Percentiles rank a stretch among this genome's conserved stretches.
Conservation (phyloP, 2,329 filamentous ascomycete species). For the Mycosphaerelloides madeirae region DNA sequence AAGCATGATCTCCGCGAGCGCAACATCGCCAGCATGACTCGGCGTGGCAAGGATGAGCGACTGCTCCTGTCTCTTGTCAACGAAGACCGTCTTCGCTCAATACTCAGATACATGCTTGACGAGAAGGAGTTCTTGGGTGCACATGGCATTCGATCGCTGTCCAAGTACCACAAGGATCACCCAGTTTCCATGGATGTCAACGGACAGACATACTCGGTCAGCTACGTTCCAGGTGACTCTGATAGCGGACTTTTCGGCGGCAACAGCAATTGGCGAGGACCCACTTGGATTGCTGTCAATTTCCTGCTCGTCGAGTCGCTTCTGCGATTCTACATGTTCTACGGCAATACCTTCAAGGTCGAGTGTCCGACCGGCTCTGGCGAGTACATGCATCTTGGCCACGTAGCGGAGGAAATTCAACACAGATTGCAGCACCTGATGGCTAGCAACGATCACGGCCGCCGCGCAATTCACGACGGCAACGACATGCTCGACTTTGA, state of each 20-base stretch:
- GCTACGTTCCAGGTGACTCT: slow-evolving; percentile 91
- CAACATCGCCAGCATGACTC: slow-evolving; percentile 90
- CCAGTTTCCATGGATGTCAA: slow-evolving; percentile 96
- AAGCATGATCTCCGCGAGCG: slow-evolving; percentile 80
- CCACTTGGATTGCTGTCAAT: slow-evolving; percentile 95
- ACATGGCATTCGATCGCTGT: slow-evolving; percentile 86
- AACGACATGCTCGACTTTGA: slow-evolving; percentile 86
- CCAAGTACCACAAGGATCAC: slow-evolving; percentile 83
- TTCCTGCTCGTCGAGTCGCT: slow-evolving; percentile 90
- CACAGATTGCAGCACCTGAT: slow-evolving; percentile 92
- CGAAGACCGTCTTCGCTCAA: slow-evolving; percentile 85
- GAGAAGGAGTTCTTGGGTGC: slow-evolving; percentile 89
- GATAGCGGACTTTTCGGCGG: slow-evolving; percentile 93
- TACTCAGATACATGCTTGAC: slow-evolving; percentile 86
- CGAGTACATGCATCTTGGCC: slow-evolving; percentile 90
- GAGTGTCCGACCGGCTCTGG: slow-evolving; percentile 93
- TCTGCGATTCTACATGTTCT: slow-evolving; percentile 95
- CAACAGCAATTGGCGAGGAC: slow-evolving; percentile 95
- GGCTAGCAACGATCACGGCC: slow-evolving; percentile 74
- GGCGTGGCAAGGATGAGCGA: slow-evolving; percentile 83
- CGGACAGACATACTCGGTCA: slow-evolving; percentile 79
- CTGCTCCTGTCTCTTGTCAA: slow-evolving; percentile 86
- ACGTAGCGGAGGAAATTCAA: slow-evolving; percentile 91
- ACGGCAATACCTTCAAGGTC: slow-evolving; percentile 79
- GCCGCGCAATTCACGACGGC: slow-evolving; percentile 80